A percentile compares a stretch with the other conserved stretches of the same genome.
Evolutionary conservation across 176 grass and related monocot genomes (phyloP).

Genomic region (Rhynchospora tenuis): DNA sequence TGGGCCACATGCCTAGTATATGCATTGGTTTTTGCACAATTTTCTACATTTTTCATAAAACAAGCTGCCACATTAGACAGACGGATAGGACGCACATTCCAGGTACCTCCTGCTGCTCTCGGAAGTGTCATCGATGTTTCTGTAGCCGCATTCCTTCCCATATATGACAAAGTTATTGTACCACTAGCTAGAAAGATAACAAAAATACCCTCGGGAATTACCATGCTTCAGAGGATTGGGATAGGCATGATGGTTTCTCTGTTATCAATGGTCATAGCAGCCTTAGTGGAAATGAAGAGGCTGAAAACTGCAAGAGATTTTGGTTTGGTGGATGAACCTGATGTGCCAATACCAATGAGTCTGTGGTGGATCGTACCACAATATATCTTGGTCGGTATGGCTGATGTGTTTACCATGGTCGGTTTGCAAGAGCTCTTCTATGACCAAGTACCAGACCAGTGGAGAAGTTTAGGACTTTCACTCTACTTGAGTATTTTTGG

Average conservation of each 20-base stretch:
- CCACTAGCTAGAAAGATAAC: slow-evolving; percentile 40
- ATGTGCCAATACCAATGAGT: slow-evolving; percentile 48
- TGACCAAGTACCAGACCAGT: slow-evolving; percentile 53
- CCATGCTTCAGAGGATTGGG: slow-evolving; percentile 62
- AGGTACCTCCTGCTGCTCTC: slow-evolving; percentile 48
- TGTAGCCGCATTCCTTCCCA: slow-evolving; percentile 23
- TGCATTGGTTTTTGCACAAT: slow-evolving; percentile 31
- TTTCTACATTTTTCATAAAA: slow-evolving; percentile 63
- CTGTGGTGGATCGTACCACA: slow-evolving; percentile 92
- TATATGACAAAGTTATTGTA: slow-evolving; percentile 53
- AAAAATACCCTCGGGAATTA: slow-evolving; percentile 39
- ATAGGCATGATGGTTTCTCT: slow-evolving; percentile 35
- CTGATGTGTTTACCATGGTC: slow-evolving; percentile 74
- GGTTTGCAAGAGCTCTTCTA: slow-evolving; percentile 94
- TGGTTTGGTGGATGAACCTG: slow-evolving; percentile 31
- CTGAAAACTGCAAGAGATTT: slow-evolving; percentile 36
- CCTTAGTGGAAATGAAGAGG: slow-evolving; percentile 51
- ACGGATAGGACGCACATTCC: slow-evolving; percentile 30
- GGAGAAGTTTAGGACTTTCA: slow-evolving; percentile 55
- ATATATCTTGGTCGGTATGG: slow-evolving; percentile 49
- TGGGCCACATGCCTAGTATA: slow-evolving; percentile 50
- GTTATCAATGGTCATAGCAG: slow-evolving; percentile 38
- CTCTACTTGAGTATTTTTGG: slow-evolving; percentile 52
- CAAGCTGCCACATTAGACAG: slow-evolving; percentile 65
- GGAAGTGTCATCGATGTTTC: slow-evolving; percentile 32